Evolutionary conservation across 768 basidiomycete species (phyloP).

Genomic region (Pisolithus tinctorius): DNA sequence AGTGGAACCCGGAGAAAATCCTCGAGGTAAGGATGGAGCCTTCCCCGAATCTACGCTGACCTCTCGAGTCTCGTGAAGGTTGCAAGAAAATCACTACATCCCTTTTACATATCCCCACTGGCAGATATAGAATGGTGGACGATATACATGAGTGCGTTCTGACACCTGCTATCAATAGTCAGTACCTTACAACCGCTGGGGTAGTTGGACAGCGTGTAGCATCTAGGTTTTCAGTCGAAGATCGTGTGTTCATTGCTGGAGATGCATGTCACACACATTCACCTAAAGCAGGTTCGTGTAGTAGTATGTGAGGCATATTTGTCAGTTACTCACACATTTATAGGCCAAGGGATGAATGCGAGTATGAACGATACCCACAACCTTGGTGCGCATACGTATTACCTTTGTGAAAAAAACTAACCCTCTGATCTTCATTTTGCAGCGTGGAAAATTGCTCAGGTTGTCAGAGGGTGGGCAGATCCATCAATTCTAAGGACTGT

Average conservation of each 20-base stretch:
- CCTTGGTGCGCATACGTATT: constrained; percentile 24
- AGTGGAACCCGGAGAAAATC: constrained; percentile 33
- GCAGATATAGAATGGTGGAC: constrained; percentile 40
- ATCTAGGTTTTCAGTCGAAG: constrained; percentile 37
- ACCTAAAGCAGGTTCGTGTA: constrained; percentile 32
- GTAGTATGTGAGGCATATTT: background rate
- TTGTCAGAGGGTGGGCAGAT: constrained; percentile 42
- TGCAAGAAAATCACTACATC: constrained; percentile 34
- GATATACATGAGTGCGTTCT: constrained; percentile 37
- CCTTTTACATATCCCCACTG: constrained; percentile 29
- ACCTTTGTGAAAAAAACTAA: background rate
- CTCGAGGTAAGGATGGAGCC: constrained; percentile 24
- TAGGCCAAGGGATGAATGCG: constrained; percentile 50
- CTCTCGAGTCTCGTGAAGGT: constrained; percentile 16
- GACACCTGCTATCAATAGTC: background rate
- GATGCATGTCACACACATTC: constrained; percentile 47
- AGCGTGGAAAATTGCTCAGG: constrained; percentile 50
- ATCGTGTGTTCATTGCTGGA: constrained; percentile 52
- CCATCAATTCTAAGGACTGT: constrained; percentile 41
- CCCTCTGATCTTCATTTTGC: background rate
- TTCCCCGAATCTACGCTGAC: background rate
- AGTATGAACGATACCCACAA: constrained; percentile 51
- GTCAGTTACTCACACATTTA: constrained; percentile 5
- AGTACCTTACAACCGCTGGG: background rate
- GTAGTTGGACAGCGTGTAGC: constrained; percentile 53